Conservation (phyloP, 305 asterid genomes). For the Salvia sclarea region DNA sequence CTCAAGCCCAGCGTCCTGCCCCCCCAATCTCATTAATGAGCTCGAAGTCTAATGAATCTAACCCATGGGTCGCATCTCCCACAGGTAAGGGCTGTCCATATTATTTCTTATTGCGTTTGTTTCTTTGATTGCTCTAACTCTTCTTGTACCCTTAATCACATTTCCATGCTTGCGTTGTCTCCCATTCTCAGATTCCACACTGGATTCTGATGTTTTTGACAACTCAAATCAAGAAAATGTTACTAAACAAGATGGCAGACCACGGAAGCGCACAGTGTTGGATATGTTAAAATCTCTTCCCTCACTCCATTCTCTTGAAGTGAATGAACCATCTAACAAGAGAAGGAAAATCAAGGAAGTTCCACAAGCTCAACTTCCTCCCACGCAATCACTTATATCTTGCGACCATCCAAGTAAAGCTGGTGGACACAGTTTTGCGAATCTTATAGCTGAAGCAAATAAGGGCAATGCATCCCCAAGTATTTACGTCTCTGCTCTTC, state of each 20-base stretch:
- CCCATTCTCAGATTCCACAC: conserved; percentile 53
- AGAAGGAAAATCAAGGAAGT: conserved; percentile 59
- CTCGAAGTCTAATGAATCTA: conserved; percentile 45
- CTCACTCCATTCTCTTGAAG: conserved; percentile 56
- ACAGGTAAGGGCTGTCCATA: conserved; percentile 55
- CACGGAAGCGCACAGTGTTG: conserved; percentile 69
- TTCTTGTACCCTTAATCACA: conserved; percentile 22
- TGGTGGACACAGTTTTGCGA: conserved; percentile 58
- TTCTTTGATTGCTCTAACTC: conserved; percentile 19
- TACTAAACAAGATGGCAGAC: conserved; percentile 47
- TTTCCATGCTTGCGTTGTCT: conserved; percentile 29
- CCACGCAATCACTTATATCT: conserved; percentile 47
- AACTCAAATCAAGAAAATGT: conserved; percentile 47
- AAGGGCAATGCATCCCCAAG: conserved; percentile 86
- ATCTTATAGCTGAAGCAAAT: conserved; percentile 86
- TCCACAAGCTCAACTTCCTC: conserved; percentile 44
- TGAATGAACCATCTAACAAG: conserved; percentile 52
- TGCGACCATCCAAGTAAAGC: conserved; percentile 49
- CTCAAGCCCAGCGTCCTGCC: conserved; percentile 49
- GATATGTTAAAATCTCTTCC: conserved; percentile 76
- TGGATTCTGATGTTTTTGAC: conserved; percentile 50
- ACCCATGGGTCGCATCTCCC: conserved; percentile 62
- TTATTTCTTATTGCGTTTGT: conserved; percentile 28
- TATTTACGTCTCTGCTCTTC: conserved; percentile 76
- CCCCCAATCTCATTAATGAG: conserved; percentile 44